These are phyloP conservation scores for Gracilaria caudata DNA, from an alignment of 23 red algal species.

Conservation along the genomic window DNA sequence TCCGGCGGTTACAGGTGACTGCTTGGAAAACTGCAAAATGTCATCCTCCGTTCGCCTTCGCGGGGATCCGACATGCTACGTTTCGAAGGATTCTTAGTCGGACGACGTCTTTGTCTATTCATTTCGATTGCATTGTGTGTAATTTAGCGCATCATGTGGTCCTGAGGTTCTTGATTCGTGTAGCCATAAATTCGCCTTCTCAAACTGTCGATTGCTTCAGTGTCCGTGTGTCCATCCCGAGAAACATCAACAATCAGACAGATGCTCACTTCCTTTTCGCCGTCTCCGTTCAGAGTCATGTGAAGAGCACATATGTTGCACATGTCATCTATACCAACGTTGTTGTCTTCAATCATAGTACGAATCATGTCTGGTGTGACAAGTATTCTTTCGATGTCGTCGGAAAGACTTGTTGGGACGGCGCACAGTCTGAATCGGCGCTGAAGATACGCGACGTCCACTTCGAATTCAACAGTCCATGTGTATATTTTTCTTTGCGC, in stretches of 20 bases:
- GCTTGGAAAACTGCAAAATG: slow-evolving; percentile 71
- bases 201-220: background rate
- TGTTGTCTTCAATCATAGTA: slow-evolving; percentile 4
- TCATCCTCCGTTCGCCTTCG: slow-evolving; percentile 42
- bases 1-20: slow-evolving; percentile 60
- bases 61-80: slow-evolving; percentile 47
- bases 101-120: background rate
- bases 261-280: background rate
- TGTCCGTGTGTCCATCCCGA: background rate
- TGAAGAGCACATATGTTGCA: slow-evolving; percentile 32
- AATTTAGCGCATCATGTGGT: background rate
- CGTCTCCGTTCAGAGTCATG: background rate
- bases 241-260: slow-evolving; percentile 21
- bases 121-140: background rate
- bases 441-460: slow-evolving; percentile 17
- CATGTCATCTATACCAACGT: slow-evolving; percentile 2
- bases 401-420: slow-evolving; percentile 6
- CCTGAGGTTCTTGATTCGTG: slow-evolving; percentile 20
- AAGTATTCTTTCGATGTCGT: slow-evolving; percentile 20
- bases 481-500: slow-evolving; percentile 13
- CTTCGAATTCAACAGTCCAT: slow-evolving; percentile 28
- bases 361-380: slow-evolving; percentile 26
- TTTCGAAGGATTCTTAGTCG: background rate
- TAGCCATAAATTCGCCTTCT: slow-evolving; percentile 28
- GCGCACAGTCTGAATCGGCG: slow-evolving; percentile 24